Base-by-base conservation (phyloP, 352 stramenopile species). In the Phytophthora colocasiae region DNA sequence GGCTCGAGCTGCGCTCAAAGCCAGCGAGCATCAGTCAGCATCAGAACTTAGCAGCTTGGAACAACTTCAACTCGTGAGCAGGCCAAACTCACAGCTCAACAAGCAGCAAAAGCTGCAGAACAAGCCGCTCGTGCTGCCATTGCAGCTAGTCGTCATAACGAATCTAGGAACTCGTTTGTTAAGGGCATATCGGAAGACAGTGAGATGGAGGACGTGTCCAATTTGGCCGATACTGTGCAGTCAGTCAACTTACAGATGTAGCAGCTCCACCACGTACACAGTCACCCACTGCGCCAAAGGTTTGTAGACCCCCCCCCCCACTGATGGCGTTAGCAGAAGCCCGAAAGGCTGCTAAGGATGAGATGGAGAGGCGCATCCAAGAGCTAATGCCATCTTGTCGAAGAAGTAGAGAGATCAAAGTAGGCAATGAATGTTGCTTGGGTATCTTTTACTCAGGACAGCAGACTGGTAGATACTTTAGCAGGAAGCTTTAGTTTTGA, bases 301-400 rank as follows among this genome's bases (percentile, higher is more conserved):
- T 34, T 34, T 9, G 29, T 34, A 38, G 26, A 22, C 14, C 45
- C n/a, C n/a, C n/a, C n/a, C n/a, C n/a, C 27, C n/a, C 43, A 9
- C 17, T 6, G 34, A 36, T 12, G 22, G 7, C 11, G 14, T 46
- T 63, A 31, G 41, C 54, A 3, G 41, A 53, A 15, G 54, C 54
- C 1, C 43, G 54, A 19, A 46, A 54, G 31, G 31, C 27, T 6
- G 41, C 53, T 46, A 31, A 61, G 17, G 43, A 46, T 17, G 76
- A 85, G 8, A 69, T 87, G 6, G 74, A 83, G 29, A 66, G 58
- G n/a, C 80, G 78, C 9, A 80, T 80, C 14, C 70, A 87, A 48
- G 75, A 78, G 50, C 76, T 19, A 77, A 70, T 29, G 50, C 62
- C 12, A 48, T 90, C 3, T 69, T 69, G 26, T 66, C 77, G 31